Conservation (phyloP, 73 alveolate species). For the Paramecium tetraurelia region DNA sequence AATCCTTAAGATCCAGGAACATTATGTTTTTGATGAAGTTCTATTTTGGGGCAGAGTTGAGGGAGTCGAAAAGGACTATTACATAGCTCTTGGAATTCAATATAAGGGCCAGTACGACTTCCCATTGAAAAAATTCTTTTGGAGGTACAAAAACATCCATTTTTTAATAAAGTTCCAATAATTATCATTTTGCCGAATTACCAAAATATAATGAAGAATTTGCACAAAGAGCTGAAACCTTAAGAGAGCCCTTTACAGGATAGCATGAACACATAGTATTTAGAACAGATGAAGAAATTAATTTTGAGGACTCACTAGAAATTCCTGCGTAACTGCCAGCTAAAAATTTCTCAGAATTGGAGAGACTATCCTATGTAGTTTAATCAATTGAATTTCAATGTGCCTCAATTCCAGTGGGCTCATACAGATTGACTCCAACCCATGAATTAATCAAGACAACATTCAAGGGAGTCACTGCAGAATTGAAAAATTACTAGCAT, state of each 20-base stretch:
- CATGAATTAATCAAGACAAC: conserved; percentile 86
- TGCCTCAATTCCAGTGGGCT: conserved; percentile 91
- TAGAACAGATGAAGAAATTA: conserved; percentile 66
- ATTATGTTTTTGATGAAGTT: conserved; percentile 67
- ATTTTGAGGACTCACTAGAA: conserved; percentile 58
- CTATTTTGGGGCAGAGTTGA: conserved; percentile 86
- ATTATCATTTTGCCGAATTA: conserved; percentile 80
- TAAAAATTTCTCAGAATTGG: conserved; percentile 87
- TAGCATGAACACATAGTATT: conserved; percentile 74
- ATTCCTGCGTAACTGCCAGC: conserved; percentile 82
- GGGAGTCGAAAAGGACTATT: conserved; percentile 84
- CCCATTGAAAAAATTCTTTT: conserved; percentile 88
- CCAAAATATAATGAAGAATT: conserved; percentile 81
- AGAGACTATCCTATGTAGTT: conserved; percentile 85
- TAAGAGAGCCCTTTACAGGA: conserved; percentile 80
- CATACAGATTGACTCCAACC: conserved; percentile 87
- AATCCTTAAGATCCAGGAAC: neutral
- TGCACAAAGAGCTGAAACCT: conserved; percentile 66
- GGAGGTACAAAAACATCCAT: conserved; percentile 65
- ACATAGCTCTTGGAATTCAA: conserved; percentile 80
- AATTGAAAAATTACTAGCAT: conserved; percentile 78
- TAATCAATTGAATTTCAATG: conserved; percentile 84
- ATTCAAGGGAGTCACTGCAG: conserved; percentile 57
- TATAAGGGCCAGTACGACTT: conserved; percentile 81
- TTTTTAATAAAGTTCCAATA: conserved; percentile 61